Conservation (phyloP, 306 rosid genomes). For the Amphicarpaea edgeworthii region DNA sequence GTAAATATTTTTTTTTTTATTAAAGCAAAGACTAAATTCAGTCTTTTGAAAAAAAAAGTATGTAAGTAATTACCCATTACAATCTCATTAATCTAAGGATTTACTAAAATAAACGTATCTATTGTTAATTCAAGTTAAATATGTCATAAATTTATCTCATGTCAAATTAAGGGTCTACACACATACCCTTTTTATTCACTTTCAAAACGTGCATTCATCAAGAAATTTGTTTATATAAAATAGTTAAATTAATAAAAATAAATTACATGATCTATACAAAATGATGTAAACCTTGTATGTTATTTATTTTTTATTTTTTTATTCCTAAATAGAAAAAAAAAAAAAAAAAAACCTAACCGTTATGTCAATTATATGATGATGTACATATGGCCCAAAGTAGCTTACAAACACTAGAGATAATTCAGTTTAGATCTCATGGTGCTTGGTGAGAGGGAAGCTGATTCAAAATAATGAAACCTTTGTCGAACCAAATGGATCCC, state of each 20-base stretch:
- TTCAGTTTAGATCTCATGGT: not conserved
- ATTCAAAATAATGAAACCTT: not conserved
- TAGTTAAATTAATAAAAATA: not conserved
- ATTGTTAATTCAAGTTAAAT: not conserved
- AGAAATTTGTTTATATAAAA: not conserved
- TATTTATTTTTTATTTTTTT: too few species aligned
- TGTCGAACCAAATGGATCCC: conserved; percentile 17
- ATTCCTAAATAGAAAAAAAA: too few species aligned
- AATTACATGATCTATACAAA: too few species aligned
- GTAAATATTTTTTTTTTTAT: too few species aligned
- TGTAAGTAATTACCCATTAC: not conserved
- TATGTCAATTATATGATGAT: not conserved
- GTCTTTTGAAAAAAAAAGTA: not conserved
- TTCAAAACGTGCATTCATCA: not conserved
- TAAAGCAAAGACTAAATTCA: not conserved
- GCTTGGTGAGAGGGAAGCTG: not conserved
- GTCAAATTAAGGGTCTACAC: not conserved
- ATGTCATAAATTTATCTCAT: not conserved
- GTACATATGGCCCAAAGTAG: not conserved
- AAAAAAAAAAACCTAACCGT: not conserved
- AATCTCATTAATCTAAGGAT: not conserved
- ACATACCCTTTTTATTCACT: not conserved
- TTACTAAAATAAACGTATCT: not conserved
- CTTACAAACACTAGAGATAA: not conserved
- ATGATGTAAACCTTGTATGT: too few species aligned